A percentile compares a stretch with the other conserved stretches of the same genome.
phyloP scores from a whole-genome alignment of 1,139 yeast species.

The Pneumocystis sp. region DNA sequence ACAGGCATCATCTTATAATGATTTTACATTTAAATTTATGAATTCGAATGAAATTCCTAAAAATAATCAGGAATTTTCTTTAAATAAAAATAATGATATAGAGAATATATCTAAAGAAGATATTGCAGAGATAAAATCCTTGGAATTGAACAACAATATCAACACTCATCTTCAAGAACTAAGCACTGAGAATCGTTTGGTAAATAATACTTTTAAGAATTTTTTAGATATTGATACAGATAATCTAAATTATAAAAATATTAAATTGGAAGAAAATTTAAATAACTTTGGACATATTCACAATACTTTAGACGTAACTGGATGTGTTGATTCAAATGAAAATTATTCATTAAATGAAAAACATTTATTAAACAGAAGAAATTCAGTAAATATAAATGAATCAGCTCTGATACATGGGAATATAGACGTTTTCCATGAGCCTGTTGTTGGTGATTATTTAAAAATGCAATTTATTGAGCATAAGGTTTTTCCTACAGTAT shows the following conservation, averaged over 20 bases:
- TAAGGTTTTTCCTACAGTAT: conserved; percentile 58
- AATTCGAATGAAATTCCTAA: not conserved
- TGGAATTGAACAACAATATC: not conserved
- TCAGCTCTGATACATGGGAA: not conserved
- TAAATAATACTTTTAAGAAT: not conserved
- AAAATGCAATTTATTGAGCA: conserved; percentile 78
- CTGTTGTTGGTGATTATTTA: conserved; percentile 80
- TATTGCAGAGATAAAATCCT: not conserved
- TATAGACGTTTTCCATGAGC: conserved; percentile 20
- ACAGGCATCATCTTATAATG: not conserved
- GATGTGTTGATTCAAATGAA: conserved; percentile 6
- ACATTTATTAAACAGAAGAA: conserved; percentile 11
- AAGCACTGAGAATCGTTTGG: not conserved
- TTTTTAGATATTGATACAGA: not conserved
- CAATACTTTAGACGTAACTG: not conserved
- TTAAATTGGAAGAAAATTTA: conserved; percentile 10
- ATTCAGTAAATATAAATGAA: conserved; percentile 9
- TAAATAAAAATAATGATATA: not conserved
- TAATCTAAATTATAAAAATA: conserved; percentile 7
- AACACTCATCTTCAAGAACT: not conserved
- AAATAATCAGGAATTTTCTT: not conserved
- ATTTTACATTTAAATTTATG: not conserved
- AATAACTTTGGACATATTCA: conserved; percentile 6
- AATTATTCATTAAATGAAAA: not conserved
- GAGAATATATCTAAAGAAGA: not conserved